A percentile compares a stretch with the other conserved stretches of the same genome.
Conservation (phyloP, 2,329 filamentous ascomycete species). For the Aspergillus sp. region DNA sequence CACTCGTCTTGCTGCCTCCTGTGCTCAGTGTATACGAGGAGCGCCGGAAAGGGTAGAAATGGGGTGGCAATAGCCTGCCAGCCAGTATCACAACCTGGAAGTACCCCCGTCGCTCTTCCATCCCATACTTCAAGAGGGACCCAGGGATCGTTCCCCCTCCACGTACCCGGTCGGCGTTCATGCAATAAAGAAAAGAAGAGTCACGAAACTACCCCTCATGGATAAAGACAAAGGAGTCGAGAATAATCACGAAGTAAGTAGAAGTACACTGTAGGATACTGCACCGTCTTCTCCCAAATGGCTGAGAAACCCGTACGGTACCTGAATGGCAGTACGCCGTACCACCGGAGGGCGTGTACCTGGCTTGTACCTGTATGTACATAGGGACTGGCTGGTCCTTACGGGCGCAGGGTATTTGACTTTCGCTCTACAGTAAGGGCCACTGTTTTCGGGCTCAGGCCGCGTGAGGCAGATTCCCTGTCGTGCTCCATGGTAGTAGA, state of each 20-base stretch:
- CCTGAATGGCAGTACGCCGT: neutral
- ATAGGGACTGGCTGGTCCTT: neutral
- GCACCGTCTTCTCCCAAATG: neutral
- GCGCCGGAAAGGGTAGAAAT: neutral
- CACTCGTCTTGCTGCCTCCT: slow-evolving; percentile 7
- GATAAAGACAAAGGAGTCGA: neutral
- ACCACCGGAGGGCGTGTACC: neutral
- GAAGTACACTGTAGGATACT: neutral
- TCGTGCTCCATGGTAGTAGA: too few species aligned
- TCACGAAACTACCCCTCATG: slow-evolving; percentile 1
- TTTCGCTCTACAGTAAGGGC: slow-evolving; percentile 23
- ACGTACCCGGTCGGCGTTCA: neutral
- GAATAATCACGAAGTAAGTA: neutral
- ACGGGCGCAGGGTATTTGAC: slow-evolving; percentile 13
- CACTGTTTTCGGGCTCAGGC: slow-evolving; percentile 18
- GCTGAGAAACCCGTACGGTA: neutral
- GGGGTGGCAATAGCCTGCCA: neutral
- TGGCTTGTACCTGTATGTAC: neutral
- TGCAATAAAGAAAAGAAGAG: neutral
- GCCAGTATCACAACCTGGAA: neutral
- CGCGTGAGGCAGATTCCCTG: slow-evolving; percentile 15
- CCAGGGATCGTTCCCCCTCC: slow-evolving; percentile 2
- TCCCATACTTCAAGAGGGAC: neutral
- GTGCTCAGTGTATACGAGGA: neutral
- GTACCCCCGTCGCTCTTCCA: neutral